Evolutionary conservation across 139 green algal genomes (phyloP), one percentile per base, ranked within the genome.

Genomic region (Coelastrella sp.): DNA sequence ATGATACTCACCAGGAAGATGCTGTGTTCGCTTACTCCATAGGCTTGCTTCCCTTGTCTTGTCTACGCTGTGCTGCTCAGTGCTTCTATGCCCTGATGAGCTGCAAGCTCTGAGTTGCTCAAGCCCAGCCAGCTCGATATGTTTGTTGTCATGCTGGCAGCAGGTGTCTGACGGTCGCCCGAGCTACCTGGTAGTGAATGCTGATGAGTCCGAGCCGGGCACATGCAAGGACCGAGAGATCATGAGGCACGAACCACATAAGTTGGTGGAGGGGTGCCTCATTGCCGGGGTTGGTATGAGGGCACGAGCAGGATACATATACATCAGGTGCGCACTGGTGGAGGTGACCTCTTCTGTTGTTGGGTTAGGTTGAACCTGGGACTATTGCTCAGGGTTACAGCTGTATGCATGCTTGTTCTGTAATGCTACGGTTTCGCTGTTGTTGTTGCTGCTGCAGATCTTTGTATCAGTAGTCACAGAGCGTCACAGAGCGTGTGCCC

Each of bases 211-310:
- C 19, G 98, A 99, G 95, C 98, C 98, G 11, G 98, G 98, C 73
- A 99, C 98, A 0, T 99, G 98, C 96, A 99, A 99, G 94, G 98
- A 99, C 94, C 92, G 97, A 1, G 97, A 99, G 93, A 99, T 99
- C 92, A 98, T 99, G 96, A 76, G 97, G 54, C 96, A 99, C 93
- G 97, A 99, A 92, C 97, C 97, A 32, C 97, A 99, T 93, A 99
- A 99, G 95, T 97, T 99, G 75, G 92, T 99, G 57, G 98, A 99
- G 94, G 98, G 98, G 7, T 99, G 97, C 93, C 92, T 99, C 56
- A 97, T 99, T 66, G 98, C 98, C 0, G 98, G 98, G 0, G 91
- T 93, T 60, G 93, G 88, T 81, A 99, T 99, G 98, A 93, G 97
- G 65, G 98, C 98, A 19, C 92, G 97, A 7, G 95, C 94, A 2